Percentiles rank a stretch among this genome's conserved stretches.
Conservation (phyloP, 257 asterid genomes). For the Forsythia viridissima region DNA sequence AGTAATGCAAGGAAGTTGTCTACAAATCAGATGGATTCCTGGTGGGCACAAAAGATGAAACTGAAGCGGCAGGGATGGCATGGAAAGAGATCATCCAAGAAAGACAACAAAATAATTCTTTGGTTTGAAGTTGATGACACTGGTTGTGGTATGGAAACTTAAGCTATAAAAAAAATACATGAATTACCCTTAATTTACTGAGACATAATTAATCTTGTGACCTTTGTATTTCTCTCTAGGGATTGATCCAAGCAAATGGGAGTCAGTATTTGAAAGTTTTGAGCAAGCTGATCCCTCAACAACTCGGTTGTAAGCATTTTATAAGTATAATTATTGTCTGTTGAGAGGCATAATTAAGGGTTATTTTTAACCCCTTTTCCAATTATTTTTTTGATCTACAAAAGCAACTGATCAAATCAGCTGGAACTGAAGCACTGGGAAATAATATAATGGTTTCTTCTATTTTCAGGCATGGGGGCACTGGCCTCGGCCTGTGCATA, state of each 20-base stretch:
- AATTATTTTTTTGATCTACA: background rate
- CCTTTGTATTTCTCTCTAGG: constrained; percentile 43
- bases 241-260: constrained; percentile 92
- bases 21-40: constrained; percentile 40
- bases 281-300: constrained; percentile 99
- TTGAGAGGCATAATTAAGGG: background rate
- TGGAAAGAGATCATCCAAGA: constrained; percentile 45
- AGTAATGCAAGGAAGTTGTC: constrained; percentile 29
- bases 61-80: constrained; percentile 44
- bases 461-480: constrained; percentile 86
- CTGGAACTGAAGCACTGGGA: constrained; percentile 5
- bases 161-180: constrained; percentile 11
- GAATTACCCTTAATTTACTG: background rate
- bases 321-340: background rate
- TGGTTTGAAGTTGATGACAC: constrained; percentile 95
- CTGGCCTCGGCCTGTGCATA: constrained; percentile 95
- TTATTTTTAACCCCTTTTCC: background rate
- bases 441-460: constrained; percentile 2
- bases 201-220: background rate
- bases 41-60: constrained; percentile 47
- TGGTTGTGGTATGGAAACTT: constrained; percentile 78
- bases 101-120: constrained; percentile 58
- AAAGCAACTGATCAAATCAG: background rate
- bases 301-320: constrained; percentile 74
- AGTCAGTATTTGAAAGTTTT: constrained; percentile 91